Evolutionary conservation across 2,329 filamentous ascomycete genomes (phyloP).

Genomic region (Ascochyta clinopodiicola): DNA sequence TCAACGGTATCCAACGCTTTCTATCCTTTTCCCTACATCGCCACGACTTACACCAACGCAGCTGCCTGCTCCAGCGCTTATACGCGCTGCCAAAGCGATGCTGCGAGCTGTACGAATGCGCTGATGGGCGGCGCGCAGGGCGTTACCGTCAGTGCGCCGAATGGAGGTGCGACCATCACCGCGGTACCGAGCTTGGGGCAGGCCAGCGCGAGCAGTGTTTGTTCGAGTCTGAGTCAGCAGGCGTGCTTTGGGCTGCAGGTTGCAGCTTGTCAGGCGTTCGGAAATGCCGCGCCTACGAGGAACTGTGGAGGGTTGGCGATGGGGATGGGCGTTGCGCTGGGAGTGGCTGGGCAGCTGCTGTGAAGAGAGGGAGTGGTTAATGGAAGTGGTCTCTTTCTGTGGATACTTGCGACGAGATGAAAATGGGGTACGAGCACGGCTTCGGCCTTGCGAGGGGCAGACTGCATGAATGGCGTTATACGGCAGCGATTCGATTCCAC

Average conservation of each 20-base stretch:
- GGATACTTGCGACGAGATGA: constrained; percentile 19
- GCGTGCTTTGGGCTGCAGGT: constrained; percentile 59
- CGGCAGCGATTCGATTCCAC: background rate
- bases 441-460: background rate
- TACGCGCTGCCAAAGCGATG: constrained; percentile 58
- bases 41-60: constrained; percentile 60
- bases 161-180: constrained; percentile 59
- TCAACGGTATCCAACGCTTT: constrained; percentile 57
- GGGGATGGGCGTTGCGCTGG: constrained; percentile 43
- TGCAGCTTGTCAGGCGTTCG: constrained; percentile 53
- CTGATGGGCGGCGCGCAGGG: constrained; percentile 58
- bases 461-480: constrained; percentile 13
- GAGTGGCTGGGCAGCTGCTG: constrained; percentile 51
- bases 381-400: constrained; percentile 24
- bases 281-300: constrained; percentile 38
- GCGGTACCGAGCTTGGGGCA: constrained; percentile 46
- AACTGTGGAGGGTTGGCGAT: constrained; percentile 30
- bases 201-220: constrained; percentile 39
- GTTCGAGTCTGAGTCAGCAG: constrained; percentile 48
- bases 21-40: constrained; percentile 61
- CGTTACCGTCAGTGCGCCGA: constrained; percentile 58
- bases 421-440: constrained; percentile 3
- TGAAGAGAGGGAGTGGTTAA: constrained; percentile 7
- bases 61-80: constrained; percentile 62
- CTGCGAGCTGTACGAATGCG: constrained; percentile 47